Conservation (phyloP, 2,329 filamentous ascomycete genomes). For the Scorias spongiosa region DNA sequence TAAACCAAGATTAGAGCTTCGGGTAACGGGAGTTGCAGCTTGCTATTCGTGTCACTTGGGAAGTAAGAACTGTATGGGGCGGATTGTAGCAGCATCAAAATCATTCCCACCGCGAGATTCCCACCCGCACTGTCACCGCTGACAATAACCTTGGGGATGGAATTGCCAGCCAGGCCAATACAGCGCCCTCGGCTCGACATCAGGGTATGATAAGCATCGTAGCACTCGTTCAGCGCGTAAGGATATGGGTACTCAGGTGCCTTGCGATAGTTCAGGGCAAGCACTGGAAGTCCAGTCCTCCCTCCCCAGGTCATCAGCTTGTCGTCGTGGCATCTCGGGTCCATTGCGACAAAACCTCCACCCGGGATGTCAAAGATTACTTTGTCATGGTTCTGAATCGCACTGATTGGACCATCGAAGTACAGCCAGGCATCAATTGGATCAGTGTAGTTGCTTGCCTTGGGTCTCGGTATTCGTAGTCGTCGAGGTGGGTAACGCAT, state of each 20-base stretch:
- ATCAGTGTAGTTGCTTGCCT: conserved; percentile 66
- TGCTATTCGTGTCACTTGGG: conserved; percentile 25
- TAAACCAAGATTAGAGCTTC: conserved; percentile 77
- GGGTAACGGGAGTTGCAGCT: conserved; percentile 49
- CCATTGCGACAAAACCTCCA: conserved; percentile 93
- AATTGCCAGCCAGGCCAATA: conserved; percentile 54
- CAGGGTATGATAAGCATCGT: conserved; percentile 67
- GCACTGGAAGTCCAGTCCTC: conserved; percentile 70
- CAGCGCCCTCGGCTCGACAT: conserved; percentile 58
- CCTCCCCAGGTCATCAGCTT: conserved; percentile 86
- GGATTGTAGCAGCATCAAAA: conserved; percentile 78
- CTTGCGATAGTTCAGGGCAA: conserved; percentile 84
- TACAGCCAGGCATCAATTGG: conserved; percentile 82
- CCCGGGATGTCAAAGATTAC: conserved; percentile 82
- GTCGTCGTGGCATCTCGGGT: conserved; percentile 85
- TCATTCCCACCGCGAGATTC: conserved; percentile 64
- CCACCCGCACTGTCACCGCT: conserved; percentile 72
- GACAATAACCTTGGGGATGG: conserved; percentile 52
- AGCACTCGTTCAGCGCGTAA: conserved; percentile 75
- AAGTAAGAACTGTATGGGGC: conserved; percentile 29
- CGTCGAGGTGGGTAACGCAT: conserved; percentile 68
- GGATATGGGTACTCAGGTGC: conserved; percentile 75
- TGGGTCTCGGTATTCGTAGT: conserved; percentile 69
- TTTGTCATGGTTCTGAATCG: conserved; percentile 59
- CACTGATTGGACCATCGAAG: conserved; percentile 72